phyloP scores from a whole-genome alignment of 176 grass and related monocot species.

The Cenchrus fungigraminus region DNA sequence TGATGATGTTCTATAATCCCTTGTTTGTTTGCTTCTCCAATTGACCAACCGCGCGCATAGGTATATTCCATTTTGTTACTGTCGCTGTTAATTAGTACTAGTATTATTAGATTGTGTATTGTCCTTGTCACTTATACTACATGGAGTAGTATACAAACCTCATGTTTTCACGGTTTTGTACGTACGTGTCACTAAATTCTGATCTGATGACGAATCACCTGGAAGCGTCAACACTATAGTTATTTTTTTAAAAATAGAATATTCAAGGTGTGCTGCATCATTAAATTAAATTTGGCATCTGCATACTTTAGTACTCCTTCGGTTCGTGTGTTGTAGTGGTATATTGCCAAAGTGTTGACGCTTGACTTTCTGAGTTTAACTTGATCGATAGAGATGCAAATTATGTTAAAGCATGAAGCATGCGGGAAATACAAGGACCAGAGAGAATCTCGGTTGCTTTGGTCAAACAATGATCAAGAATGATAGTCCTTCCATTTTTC shows the following conservation, averaged over 20 bases:
- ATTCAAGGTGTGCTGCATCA: background rate
- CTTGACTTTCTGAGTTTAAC: constrained; percentile 26
- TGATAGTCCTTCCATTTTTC: too few relatives aligned
- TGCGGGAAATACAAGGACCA: background rate
- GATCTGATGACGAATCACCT: background rate
- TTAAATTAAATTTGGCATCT: background rate
- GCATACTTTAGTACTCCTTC: background rate
- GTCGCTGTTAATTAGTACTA: too few relatives aligned
- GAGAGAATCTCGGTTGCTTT: background rate
- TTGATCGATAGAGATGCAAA: background rate
- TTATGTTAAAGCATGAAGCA: background rate
- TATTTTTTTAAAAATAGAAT: background rate
- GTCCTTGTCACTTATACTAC: too few relatives aligned
- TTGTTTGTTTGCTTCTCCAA: too few relatives aligned
- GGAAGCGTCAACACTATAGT: background rate
- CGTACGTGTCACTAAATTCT: too few relatives aligned
- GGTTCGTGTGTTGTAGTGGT: background rate
- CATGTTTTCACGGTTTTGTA: too few relatives aligned
- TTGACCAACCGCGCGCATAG: too few relatives aligned
- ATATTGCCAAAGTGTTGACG: background rate
- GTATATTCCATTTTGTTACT: too few relatives aligned
- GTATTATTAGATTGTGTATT: too few relatives aligned
- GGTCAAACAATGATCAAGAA: too few relatives aligned
- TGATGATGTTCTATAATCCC: too few relatives aligned
- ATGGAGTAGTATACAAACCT: too few relatives aligned